Evolutionary conservation across 176 grass and related monocot species (phyloP).

Genomic region (Aegilops sharonensis): DNA sequence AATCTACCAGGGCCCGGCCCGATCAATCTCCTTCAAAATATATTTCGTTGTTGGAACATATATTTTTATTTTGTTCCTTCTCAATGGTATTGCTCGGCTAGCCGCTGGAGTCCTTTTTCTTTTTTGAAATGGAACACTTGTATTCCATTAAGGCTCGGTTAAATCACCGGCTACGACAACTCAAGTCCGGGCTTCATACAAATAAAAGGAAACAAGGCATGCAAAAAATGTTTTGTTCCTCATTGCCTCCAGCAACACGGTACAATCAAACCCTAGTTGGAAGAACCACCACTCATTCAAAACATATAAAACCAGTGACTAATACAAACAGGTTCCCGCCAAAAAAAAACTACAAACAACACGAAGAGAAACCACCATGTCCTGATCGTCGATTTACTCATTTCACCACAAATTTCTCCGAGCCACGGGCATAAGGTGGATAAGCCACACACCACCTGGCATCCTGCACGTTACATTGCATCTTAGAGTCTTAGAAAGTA

Average conservation of each 20-base stretch:
- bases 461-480: not conserved
- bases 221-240: not conserved
- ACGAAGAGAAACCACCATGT: conserved; percentile 1
- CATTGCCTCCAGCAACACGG: not conserved
- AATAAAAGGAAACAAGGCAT: not conserved
- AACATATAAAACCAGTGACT: conserved; percentile 14
- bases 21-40: not conserved
- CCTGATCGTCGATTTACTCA: not conserved
- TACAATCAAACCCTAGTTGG: conserved; percentile 6
- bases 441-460: not conserved
- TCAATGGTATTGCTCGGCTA: not conserved
- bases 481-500: not conserved
- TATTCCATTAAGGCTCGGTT: too few species aligned
- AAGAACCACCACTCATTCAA: conserved; percentile 15
- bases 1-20: not conserved
- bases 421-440: not conserved
- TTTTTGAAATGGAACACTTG: too few species aligned
- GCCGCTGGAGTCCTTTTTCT: not conserved
- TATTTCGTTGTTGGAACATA: not conserved
- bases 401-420: not conserved
- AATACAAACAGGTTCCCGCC: not conserved
- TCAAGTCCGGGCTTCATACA: not conserved
- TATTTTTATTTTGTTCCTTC: not conserved
- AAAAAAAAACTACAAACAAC: not conserved
- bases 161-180: too few species aligned